Percentiles rank a stretch among this genome's conserved stretches.
Evolutionary conservation across 768 basidiomycete species (phyloP).

Genomic region (Lactarius trivialis): DNA sequence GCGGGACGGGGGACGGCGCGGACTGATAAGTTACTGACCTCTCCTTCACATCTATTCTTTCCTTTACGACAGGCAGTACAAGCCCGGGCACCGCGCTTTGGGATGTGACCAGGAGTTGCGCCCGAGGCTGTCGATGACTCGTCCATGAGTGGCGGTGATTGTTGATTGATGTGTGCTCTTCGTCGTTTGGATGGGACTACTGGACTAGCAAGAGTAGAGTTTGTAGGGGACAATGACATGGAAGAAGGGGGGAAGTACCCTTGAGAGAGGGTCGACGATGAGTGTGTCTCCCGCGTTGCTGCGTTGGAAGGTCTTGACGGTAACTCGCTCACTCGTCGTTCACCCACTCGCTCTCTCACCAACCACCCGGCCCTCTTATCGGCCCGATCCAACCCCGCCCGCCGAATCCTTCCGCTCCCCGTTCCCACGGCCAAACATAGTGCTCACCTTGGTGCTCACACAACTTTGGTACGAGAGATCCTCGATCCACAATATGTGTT

Average conservation of each 20-base stretch:
- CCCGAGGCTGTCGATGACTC: conserved; percentile 27
- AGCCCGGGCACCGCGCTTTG: conserved; percentile 84
- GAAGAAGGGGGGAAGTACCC: conserved; percentile 22
- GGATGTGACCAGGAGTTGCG: conserved; percentile 51
- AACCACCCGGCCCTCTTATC: background rate
- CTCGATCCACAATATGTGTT: no score
- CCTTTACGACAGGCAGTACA: conserved; percentile 87
- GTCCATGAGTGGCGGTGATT: conserved; percentile 27
- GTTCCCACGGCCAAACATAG: background rate
- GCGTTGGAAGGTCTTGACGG: background rate
- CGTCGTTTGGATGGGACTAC: conserved; percentile 46
- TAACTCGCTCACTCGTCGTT: background rate
- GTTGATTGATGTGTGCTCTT: conserved; percentile 35
- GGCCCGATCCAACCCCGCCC: background rate
- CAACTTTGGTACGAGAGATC: no score
- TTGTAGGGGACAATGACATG: conserved; percentile 65
- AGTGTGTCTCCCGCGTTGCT: background rate
- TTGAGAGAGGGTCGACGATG: conserved; percentile 4
- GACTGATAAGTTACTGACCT: conserved; percentile 43
- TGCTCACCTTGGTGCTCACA: no score
- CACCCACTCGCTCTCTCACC: background rate
- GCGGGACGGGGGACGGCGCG: conserved; percentile 35
- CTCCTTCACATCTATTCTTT: conserved; percentile 91
- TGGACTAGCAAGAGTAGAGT: conserved; percentile 49
- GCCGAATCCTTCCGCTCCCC: background rate